A percentile compares a stretch with the other conserved stretches of the same genome.
These are phyloP conservation scores for Peniophora sp. DNA, from an alignment of 1,284 basidiomycete species.

Conservation along the genomic window DNA sequence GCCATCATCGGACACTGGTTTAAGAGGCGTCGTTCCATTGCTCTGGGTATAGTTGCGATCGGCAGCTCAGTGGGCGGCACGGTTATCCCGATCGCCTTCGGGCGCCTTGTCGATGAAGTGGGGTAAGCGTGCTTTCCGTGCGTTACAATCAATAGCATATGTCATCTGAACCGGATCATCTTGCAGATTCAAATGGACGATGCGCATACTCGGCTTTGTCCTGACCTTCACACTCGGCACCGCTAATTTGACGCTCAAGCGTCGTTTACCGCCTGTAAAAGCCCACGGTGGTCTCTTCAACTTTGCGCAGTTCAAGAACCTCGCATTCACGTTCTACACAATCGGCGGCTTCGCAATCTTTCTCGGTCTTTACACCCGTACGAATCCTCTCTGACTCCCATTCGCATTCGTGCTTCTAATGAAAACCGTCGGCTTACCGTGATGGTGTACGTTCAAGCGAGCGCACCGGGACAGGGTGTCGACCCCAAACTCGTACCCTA, in stretches of 20 bases:
- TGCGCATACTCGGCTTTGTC: slow-evolving; percentile 53
- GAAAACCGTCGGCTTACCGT: slow-evolving; percentile 28
- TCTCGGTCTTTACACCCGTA: slow-evolving; percentile 56
- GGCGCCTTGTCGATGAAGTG: slow-evolving; percentile 28
- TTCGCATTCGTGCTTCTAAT: neutral
- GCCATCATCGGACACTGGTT: slow-evolving; percentile 43
- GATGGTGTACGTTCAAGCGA: slow-evolving; percentile 40
- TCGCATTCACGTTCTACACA: slow-evolving; percentile 35
- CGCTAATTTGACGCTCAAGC: slow-evolving; percentile 37
- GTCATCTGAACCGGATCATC: too few relatives aligned
- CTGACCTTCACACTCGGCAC: slow-evolving; percentile 32
- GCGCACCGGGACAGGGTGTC: slow-evolving; percentile 28
- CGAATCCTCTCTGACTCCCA: slow-evolving; percentile 4
- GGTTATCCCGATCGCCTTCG: slow-evolving; percentile 32
- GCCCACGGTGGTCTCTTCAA: slow-evolving; percentile 43
- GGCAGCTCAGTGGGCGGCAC: slow-evolving; percentile 38
- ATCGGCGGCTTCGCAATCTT: slow-evolving; percentile 36
- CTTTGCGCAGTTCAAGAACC: slow-evolving; percentile 36
- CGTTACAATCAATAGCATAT: too few relatives aligned
- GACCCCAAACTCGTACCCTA: slow-evolving; percentile 32
- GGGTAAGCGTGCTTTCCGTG: too few relatives aligned
- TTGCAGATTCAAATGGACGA: slow-evolving; percentile 50
- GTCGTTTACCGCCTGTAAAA: slow-evolving; percentile 42
- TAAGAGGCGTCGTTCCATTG: slow-evolving; percentile 28
- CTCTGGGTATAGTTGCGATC: slow-evolving; percentile 33